Conservation (phyloP, 73 alveolate genomes). For the Paramecium sonneborni region DNA sequence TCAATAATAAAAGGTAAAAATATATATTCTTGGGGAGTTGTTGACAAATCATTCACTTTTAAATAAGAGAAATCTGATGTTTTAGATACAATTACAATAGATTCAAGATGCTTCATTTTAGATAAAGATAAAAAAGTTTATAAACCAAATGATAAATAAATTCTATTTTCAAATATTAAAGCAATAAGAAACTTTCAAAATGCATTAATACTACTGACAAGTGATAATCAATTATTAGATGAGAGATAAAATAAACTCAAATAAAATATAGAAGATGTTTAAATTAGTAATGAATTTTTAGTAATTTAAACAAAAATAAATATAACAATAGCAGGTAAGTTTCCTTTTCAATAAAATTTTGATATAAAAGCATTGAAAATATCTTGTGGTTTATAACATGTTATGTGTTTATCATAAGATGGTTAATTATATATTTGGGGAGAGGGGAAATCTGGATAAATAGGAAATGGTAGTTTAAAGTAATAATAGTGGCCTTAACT, state of each 20-base stretch:
- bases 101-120: background rate
- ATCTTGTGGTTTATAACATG: constrained; percentile 15
- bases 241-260: background rate
- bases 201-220: background rate
- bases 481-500: background rate
- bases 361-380: background rate
- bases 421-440: background rate
- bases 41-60: background rate
- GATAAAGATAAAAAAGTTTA: background rate
- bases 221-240: background rate
- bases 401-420: background rate
- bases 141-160: background rate
- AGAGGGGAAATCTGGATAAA: background rate
- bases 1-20: background rate
- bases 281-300: background rate
- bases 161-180: background rate
- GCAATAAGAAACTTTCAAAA: background rate
- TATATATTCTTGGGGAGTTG: background rate
- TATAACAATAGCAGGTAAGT: background rate
- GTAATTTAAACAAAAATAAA: background rate
- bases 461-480: background rate
- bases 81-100: background rate
- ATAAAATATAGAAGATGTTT: background rate
- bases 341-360: background rate
- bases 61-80: background rate